Base-by-base conservation (phyloP, 2,329 filamentous ascomycete genomes). In the Paramyrothecium roridum region DNA sequence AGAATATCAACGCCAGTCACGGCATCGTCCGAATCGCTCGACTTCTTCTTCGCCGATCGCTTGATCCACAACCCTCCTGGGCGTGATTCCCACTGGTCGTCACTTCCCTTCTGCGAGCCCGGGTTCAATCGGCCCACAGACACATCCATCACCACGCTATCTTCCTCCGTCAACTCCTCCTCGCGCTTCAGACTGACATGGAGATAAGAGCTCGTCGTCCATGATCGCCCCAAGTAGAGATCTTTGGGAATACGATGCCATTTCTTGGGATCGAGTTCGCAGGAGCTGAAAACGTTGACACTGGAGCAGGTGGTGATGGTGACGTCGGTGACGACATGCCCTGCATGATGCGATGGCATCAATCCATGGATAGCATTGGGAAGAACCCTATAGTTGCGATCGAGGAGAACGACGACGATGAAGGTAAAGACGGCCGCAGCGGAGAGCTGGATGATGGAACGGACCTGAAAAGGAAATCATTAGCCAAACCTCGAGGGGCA, bases 241-340 rank as follows among this genome's bases (percentile, higher is more conserved):
- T 97, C 91, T 75, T 96, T 97, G 61, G 96, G 89, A 59, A 97
- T 79, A 50, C 90, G 88, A 63, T 91, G 86, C 93, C 93, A 97
- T 59, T 74, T 67, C 55, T 83, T 77, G 47, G 84, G 64, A 65
- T 95, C 88, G 59, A 95, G 82, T 59, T 85, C 86, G 75, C 91
- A 96, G 48, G 82, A 88, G 3, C 88, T 88, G 56, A 93, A 88
- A 30, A 83, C 68, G 67, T 93, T 95, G 52, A 95, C 65, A 13
- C 81, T 81, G 10, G 88, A 91, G 74, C 93, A 97, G 52, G 82
- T 87, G 19, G 84, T 82, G 59, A 96, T 81, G 34, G 87, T 90
- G 57, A 96, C 80, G 74, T 97, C 93, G 67, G 91, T 96, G 65
- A 96, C 85, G 65, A 96, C 86, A 57, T 89, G 82, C 60, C 92